Evolutionary conservation across 2,329 filamentous ascomycete genomes (phyloP).

Genomic region (Pseudocercospora eumusae): DNA sequence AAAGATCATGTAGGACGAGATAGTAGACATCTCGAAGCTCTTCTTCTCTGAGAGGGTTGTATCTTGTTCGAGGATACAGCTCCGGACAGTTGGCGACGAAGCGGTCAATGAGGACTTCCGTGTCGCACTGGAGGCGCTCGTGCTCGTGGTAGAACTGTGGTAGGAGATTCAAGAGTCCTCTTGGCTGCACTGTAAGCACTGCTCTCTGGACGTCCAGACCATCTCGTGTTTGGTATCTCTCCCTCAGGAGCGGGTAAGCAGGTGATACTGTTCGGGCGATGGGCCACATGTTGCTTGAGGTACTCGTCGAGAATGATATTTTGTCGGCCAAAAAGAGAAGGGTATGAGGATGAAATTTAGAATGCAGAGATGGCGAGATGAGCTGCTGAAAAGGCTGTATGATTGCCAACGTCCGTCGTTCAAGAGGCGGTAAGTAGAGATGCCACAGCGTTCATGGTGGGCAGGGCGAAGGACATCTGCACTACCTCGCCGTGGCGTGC

Average conservation of each 20-base stretch:
- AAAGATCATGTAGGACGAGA: slow-evolving; percentile 16
- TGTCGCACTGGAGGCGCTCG: slow-evolving; percentile 15
- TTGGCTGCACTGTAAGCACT: slow-evolving; percentile 15
- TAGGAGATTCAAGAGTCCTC: slow-evolving; percentile 12
- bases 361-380: neutral
- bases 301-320: neutral
- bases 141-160: slow-evolving; percentile 17
- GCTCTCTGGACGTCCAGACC: slow-evolving; percentile 15
- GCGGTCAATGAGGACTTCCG: slow-evolving; percentile 20
- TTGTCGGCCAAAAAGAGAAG: neutral
- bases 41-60: slow-evolving; percentile 22
- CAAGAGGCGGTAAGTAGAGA: neutral
- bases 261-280: neutral
- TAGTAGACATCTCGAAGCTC: slow-evolving; percentile 23
- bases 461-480: neutral
- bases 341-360: neutral
- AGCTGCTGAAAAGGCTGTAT: neutral
- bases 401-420: neutral
- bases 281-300: neutral
- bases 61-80: slow-evolving; percentile 17
- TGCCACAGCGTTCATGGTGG: neutral
- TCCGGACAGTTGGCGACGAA: slow-evolving; percentile 21
- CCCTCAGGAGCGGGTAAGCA: neutral
- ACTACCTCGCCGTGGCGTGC: neutral
- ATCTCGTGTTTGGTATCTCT: slow-evolving; percentile 3